phyloP scores from a whole-genome alignment of 768 basidiomycete genomes.

The Termitomyces sp. region DNA sequence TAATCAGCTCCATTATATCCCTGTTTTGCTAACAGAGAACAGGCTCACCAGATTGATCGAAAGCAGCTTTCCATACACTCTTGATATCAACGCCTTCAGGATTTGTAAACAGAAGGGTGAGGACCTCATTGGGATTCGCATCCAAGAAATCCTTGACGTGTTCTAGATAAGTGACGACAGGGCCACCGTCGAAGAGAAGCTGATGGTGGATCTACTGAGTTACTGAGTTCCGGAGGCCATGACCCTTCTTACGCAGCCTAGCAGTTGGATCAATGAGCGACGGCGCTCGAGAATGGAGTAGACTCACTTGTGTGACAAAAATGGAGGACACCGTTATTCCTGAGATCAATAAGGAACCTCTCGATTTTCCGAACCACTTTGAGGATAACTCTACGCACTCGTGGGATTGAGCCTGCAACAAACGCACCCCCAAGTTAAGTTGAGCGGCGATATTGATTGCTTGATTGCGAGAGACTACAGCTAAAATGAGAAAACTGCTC shows the following conservation, averaged over 20 bases:
- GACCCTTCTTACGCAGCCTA: conserved; percentile 30
- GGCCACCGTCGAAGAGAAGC: conserved; percentile 54
- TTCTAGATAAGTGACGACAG: conserved; percentile 43
- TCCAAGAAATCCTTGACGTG: conserved; percentile 52
- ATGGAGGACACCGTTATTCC: conserved; percentile 38
- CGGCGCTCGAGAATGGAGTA: neutral
- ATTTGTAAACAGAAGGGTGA: conserved; percentile 67
- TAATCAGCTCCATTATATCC: neutral
- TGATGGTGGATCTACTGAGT: conserved; percentile 1
- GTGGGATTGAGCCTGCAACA: conserved; percentile 26
- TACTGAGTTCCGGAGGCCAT: neutral
- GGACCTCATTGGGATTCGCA: conserved; percentile 56
- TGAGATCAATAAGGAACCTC: neutral
- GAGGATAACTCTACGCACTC: neutral
- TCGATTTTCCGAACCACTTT: too few relatives aligned
- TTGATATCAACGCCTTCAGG: conserved; percentile 50
- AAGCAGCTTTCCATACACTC: conserved; percentile 48
- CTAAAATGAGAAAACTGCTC: neutral
- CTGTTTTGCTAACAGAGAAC: neutral
- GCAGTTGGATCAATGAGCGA: neutral
- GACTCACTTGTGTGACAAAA: conserved; percentile 62
- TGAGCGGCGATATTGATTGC: conserved; percentile 28
- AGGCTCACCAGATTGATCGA: conserved; percentile 41
- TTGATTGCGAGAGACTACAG: conserved; percentile 36
- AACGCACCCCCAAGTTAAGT: conserved; percentile 15